These are phyloP conservation scores for Gentiana straminea DNA, from an alignment of 257 asterid species.

Conservation along the genomic window DNA sequence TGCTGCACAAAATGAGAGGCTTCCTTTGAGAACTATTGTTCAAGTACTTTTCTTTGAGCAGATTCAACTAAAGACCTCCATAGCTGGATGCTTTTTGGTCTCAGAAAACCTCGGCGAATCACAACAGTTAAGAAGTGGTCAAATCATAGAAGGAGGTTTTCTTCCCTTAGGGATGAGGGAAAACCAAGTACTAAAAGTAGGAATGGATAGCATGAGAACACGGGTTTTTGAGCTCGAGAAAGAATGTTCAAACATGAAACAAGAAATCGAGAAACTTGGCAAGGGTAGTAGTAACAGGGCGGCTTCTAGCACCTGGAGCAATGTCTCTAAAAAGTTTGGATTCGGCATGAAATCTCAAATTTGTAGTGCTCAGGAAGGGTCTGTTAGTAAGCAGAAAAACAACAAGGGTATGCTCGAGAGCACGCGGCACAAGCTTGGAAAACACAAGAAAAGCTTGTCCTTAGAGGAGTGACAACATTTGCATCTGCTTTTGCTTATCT, in stretches of 20 bases:
- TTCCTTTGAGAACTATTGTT: conserved; percentile 71
- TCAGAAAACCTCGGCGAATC: conserved; percentile 91
- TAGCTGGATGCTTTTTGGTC: conserved; percentile 91
- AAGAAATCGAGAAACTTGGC: conserved; percentile 78
- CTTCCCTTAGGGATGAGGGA: conserved; percentile 79
- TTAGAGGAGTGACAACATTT: background rate
- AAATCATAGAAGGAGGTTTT: conserved; percentile 65
- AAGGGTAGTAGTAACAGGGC: conserved; percentile 20
- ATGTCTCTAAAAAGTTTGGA: conserved; percentile 73
- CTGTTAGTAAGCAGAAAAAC: conserved; percentile 63
- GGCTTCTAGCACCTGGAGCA: conserved; percentile 58
- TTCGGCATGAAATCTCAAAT: conserved; percentile 75
- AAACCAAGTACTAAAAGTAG: conserved; percentile 93
- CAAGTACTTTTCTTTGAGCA: conserved; percentile 98
- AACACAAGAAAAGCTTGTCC: conserved; percentile 40
- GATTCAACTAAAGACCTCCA: conserved; percentile 83
- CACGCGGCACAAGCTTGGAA: conserved; percentile 37
- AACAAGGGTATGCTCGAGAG: conserved; percentile 35
- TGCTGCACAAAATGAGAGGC: conserved; percentile 94
- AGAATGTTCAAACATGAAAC: conserved; percentile 83
- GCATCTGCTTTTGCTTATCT: background rate
- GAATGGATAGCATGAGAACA: conserved; percentile 92
- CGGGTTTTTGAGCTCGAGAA: conserved; percentile 90
- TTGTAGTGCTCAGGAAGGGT: conserved; percentile 96
- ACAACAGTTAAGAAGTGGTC: conserved; percentile 75